Evolutionary conservation across 2,329 filamentous ascomycete genomes (phyloP).

Genomic region (Cercospora nicotianae): DNA sequence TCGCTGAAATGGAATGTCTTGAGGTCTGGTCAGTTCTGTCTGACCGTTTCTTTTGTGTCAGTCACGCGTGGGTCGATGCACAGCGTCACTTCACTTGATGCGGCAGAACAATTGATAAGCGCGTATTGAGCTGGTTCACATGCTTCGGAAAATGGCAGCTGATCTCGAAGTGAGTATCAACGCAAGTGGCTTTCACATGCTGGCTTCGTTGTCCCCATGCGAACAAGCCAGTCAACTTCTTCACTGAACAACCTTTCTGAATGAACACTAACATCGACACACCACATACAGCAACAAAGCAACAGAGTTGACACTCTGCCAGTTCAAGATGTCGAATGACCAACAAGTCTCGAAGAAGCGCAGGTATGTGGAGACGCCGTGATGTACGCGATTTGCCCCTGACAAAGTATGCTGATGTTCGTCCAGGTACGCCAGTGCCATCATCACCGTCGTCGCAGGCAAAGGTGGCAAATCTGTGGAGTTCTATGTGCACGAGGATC

Average conservation of each 20-base stretch:
- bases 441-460: neutral
- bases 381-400: too few species aligned
- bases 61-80: neutral
- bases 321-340: neutral
- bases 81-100: neutral
- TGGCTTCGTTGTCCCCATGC: too few species aligned
- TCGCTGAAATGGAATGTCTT: constrained; percentile 8
- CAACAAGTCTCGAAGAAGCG: neutral
- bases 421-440: neutral
- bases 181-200: too few species aligned
- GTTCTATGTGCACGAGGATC: constrained; percentile 2
- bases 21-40: constrained; percentile 4
- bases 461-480: neutral
- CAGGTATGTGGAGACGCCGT: neutral
- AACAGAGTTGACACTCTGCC: neutral
- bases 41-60: neutral
- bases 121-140: too few species aligned
- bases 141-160: too few species aligned
- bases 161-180: too few species aligned
- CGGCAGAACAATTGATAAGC: neutral
- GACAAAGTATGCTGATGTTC: too few species aligned
- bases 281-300: too few species aligned
- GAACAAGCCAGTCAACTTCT: too few species aligned
- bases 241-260: too few species aligned
- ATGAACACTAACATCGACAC: too few species aligned